Evolutionary conservation across 73 alveolate species (phyloP).

Genomic region (Tetrahymena malaccensis): DNA sequence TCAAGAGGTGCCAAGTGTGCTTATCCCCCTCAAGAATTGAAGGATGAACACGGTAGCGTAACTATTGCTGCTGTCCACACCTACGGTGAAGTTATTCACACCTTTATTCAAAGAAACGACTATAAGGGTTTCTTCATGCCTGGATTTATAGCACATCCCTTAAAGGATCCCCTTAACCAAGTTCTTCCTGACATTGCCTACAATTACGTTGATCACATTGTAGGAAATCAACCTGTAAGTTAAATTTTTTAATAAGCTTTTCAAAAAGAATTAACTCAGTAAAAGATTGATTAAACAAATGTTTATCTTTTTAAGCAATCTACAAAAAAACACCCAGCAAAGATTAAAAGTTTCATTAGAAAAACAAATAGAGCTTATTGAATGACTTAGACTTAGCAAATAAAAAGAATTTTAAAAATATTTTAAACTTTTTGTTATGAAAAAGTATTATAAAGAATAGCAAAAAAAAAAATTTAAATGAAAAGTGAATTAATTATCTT

Average conservation of each 20-base stretch:
- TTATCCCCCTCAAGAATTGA: constrained; percentile 61
- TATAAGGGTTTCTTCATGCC: constrained; percentile 84
- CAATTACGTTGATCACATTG: constrained; percentile 65
- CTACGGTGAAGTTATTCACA: constrained; percentile 81
- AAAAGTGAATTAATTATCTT: too few species aligned
- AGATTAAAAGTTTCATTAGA: too few species aligned
- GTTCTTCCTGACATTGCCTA: constrained; percentile 41
- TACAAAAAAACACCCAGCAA: not conserved
- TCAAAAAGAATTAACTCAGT: not conserved
- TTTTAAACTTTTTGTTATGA: too few species aligned
- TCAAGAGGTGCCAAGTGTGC: constrained; percentile 70
- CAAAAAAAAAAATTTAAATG: too few species aligned
- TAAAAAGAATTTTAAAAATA: too few species aligned
- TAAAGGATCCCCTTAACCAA: constrained; percentile 54
- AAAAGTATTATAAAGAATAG: too few species aligned
- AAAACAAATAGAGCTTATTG: too few species aligned
- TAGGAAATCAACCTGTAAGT: constrained; percentile 79
- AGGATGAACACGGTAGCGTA: constrained; percentile 70
- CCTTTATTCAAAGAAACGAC: constrained; percentile 68
- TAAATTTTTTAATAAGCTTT: too few species aligned
- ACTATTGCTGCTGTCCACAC: constrained; percentile 72
- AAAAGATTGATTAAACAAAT: not conserved
- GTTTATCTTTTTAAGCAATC: not conserved
- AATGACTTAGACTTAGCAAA: too few species aligned
- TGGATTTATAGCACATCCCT: constrained; percentile 57